These are phyloP conservation scores for Talaromyces sp. DNA, from an alignment of 2,329 filamentous ascomycete species.

Conservation along the genomic window DNA sequence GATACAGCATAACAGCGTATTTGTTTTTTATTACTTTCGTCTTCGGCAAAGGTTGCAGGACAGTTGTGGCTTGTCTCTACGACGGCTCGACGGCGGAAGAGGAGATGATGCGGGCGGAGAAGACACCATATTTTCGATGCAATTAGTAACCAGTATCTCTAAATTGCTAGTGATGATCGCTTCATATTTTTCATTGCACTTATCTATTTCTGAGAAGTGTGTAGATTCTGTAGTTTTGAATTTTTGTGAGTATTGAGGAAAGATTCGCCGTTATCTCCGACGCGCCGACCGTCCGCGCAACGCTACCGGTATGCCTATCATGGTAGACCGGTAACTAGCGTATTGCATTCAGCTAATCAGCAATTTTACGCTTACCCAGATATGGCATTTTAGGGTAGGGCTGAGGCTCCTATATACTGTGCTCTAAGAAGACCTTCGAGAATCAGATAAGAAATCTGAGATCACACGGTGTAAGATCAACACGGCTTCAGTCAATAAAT, in stretches of 20 bases:
- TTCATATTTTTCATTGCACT: no score
- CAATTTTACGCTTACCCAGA: no score
- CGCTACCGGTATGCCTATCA: neutral
- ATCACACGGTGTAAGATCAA: neutral
- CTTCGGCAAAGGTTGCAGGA: slow-evolving; percentile 17
- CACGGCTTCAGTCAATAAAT: neutral
- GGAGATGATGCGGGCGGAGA: neutral
- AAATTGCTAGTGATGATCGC: no score
- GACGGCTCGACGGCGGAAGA: slow-evolving; percentile 17
- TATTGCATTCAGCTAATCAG: neutral
- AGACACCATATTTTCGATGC: neutral
- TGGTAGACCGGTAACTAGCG: neutral
- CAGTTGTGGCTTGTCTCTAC: slow-evolving; percentile 19
- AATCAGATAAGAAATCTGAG: neutral
- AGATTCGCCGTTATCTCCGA: slow-evolving; percentile 4
- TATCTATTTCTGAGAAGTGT: neutral
- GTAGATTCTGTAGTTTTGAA: no score
- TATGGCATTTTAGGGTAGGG: no score
- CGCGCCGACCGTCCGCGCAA: slow-evolving; percentile 12
- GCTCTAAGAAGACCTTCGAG: neutral
- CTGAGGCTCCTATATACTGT: neutral
- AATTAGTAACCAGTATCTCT: no score
- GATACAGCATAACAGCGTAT: neutral
- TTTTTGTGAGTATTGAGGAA: neutral
- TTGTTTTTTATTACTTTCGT: slow-evolving; percentile 10